Percentiles rank a stretch among this genome's conserved stretches.
Conservation (phyloP, 768 basidiomycete genomes). For the Panaeolus cyanescens region DNA sequence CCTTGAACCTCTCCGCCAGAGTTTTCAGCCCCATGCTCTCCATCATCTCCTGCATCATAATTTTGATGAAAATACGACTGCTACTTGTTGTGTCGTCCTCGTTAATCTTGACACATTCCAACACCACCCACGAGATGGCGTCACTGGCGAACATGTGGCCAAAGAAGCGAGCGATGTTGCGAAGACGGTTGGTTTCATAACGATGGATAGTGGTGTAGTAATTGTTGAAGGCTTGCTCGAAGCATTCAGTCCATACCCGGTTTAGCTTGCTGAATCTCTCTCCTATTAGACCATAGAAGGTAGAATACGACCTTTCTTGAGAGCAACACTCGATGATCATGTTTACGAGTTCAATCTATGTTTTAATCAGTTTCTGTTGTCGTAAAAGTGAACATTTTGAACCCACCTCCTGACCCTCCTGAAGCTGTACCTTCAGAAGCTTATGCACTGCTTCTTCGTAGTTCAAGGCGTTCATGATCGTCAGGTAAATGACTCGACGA, state of each 20-base stretch:
- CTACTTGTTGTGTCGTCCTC: conserved; percentile 98
- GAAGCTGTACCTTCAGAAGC: conserved; percentile 87
- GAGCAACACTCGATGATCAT: conserved; percentile 99
- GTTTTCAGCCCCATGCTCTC: conserved; percentile 90
- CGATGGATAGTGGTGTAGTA: conserved; percentile 98
- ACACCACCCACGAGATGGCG: conserved; percentile 84
- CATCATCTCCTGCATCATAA: conserved; percentile 93
- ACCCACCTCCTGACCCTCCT: conserved; percentile 96
- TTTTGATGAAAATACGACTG: conserved; percentile 96
- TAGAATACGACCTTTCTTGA: conserved; percentile 96
- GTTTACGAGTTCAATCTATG: conserved; percentile 96
- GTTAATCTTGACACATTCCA: conserved; percentile 88
- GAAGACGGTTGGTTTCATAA: conserved; percentile 96
- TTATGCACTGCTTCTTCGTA: conserved; percentile 99
- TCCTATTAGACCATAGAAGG: conserved; percentile 95
- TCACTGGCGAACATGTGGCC: conserved; percentile 89
- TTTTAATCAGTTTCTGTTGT: too few relatives aligned
- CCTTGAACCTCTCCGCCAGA: conserved; percentile 88
- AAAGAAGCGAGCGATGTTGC: conserved; percentile 97
- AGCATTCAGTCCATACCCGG: conserved; percentile 88
- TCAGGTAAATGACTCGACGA: conserved; percentile 91
- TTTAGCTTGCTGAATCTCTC: conserved; percentile 98
- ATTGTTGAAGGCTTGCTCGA: conserved; percentile 83
- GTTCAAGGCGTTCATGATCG: conserved; percentile 98
- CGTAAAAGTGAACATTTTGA: conserved; percentile 18